These are phyloP conservation scores for Achaetomium macrosporum DNA, from an alignment of 2,329 filamentous ascomycete genomes.

Conservation along the genomic window DNA sequence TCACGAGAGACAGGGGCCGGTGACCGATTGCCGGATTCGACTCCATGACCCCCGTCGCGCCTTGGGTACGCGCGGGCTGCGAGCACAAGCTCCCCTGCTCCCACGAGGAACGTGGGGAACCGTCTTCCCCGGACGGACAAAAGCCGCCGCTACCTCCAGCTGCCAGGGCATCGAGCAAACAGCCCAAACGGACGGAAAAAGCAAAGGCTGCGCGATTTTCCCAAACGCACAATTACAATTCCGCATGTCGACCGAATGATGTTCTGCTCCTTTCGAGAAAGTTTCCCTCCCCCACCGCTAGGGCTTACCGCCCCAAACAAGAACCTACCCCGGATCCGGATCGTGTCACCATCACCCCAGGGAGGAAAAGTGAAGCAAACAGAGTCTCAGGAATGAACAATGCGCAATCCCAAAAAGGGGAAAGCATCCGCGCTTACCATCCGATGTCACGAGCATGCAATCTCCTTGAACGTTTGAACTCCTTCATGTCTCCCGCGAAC, in stretches of 20 bases:
- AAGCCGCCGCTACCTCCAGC: background rate
- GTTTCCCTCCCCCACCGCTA: too few relatives aligned
- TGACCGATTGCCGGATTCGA: conserved; percentile 2
- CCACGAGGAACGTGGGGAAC: conserved; percentile 11
- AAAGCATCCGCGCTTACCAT: background rate
- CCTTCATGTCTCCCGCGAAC: too few relatives aligned
- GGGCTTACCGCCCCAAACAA: background rate
- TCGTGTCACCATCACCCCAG: background rate
- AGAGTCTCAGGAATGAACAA: background rate
- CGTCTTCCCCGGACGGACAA: background rate
- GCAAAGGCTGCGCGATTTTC: background rate
- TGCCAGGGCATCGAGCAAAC: background rate
- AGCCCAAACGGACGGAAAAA: background rate
- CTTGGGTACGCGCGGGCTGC: background rate
- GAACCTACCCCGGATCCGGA: background rate
- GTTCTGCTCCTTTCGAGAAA: background rate
- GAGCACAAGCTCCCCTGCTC: conserved; percentile 9
- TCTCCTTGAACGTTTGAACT: too few relatives aligned
- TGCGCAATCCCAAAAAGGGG: background rate
- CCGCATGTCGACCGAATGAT: too few relatives aligned
- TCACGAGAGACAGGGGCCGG: conserved; percentile 3
- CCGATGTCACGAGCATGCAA: too few relatives aligned
- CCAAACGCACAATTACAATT: background rate
- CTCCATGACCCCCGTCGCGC: background rate
- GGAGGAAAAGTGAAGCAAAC: background rate